Percentiles rank a stretch among this genome's conserved stretches.
Conservation (phyloP, 495 filamentous ascomycete species). For the Trichoderma asperelloides region DNA sequence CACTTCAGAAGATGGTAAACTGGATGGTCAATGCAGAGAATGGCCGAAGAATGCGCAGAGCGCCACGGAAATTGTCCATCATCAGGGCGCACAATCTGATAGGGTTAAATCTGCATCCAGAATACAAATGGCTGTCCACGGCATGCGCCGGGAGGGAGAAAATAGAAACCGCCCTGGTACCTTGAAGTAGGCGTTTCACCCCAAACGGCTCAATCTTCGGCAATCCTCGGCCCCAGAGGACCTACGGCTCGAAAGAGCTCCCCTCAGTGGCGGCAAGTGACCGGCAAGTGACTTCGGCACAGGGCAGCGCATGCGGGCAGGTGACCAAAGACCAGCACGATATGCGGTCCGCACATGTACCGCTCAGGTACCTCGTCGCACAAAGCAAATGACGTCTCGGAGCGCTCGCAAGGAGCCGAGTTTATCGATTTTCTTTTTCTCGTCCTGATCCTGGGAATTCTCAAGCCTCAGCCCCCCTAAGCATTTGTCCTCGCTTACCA, state of each 20-base stretch:
- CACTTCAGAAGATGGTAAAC: too few relatives aligned
- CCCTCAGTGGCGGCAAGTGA: not conserved
- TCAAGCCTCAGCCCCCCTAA: not conserved
- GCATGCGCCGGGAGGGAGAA: too few relatives aligned
- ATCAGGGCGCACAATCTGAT: too few relatives aligned
- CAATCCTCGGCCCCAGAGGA: not conserved
- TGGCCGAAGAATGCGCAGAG: too few relatives aligned
- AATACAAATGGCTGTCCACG: too few relatives aligned
- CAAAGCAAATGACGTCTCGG: not conserved
- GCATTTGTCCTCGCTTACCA: too few relatives aligned
- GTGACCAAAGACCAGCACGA: not conserved
- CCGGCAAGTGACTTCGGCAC: not conserved
- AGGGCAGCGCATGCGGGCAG: not conserved
- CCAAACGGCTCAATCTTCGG: not conserved
- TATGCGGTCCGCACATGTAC: not conserved
- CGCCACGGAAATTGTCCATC: too few relatives aligned
- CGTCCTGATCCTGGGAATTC: not conserved
- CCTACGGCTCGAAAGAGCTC: not conserved
- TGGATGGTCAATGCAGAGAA: too few relatives aligned
- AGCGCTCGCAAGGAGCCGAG: not conserved
- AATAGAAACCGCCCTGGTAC: too few relatives aligned
- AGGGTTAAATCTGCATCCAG: too few relatives aligned
- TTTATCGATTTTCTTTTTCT: constrained; percentile 1
- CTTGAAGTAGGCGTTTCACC: too few relatives aligned
- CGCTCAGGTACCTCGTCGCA: not conserved